These are phyloP conservation scores for sunflower (Helianthus annuus) DNA, from an alignment of 129 eudicot species.

Conservation along the genomic window DNA sequence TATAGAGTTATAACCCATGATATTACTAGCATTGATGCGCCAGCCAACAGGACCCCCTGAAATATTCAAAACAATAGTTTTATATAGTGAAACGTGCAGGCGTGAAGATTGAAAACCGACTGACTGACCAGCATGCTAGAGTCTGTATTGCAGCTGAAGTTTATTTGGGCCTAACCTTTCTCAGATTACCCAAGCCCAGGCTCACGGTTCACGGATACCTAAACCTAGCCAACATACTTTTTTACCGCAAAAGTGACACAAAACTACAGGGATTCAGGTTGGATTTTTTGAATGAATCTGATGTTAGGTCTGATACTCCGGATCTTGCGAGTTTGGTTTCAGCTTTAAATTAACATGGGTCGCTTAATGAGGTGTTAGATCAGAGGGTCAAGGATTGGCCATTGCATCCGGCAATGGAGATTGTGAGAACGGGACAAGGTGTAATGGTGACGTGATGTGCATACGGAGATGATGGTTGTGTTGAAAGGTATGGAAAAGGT, in stretches of 20 bases:
- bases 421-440: constrained; percentile 45
- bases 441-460: constrained; percentile 12
- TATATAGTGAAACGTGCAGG: too few relatives aligned
- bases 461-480: constrained; percentile 29
- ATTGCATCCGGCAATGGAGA: constrained; percentile 53
- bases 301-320: constrained; percentile 37
- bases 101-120: too few relatives aligned
- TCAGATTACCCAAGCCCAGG: constrained; percentile 54
- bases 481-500: constrained; percentile 45
- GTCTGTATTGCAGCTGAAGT: constrained; percentile 59
- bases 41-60: too few relatives aligned
- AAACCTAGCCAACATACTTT: constrained; percentile 52
- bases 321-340: constrained; percentile 57
- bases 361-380: constrained; percentile 43
- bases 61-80: too few relatives aligned
- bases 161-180: constrained; percentile 64
- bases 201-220: constrained; percentile 56
- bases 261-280: constrained; percentile 46
- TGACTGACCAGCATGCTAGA: constrained; percentile 61
- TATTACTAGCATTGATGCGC: too few relatives aligned
- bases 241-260: constrained; percentile 51
- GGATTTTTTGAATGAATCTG: constrained; percentile 24
- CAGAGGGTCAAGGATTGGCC: constrained; percentile 63
- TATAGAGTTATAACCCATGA: too few relatives aligned
- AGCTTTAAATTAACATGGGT: constrained; percentile 55